phyloP scores from a whole-genome alignment of 805 yeast species.

The Teunomyces kruisii region DNA sequence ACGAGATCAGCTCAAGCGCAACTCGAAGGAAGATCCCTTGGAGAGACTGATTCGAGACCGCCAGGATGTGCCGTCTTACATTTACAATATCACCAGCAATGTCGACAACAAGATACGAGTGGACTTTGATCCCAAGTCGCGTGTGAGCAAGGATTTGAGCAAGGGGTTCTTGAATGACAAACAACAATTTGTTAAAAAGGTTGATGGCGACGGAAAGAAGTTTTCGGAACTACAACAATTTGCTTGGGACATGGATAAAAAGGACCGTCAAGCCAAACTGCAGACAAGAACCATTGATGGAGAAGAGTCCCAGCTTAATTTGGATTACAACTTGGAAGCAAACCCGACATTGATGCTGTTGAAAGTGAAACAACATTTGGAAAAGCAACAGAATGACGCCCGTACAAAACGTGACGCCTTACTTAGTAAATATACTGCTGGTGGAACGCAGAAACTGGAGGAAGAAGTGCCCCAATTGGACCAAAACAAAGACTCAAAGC shows the following conservation, averaged over 20 bases:
- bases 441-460: not conserved
- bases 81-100: slow-evolving; percentile 41
- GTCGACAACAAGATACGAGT: slow-evolving; percentile 24
- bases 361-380: slow-evolving; percentile 20
- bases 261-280: slow-evolving; percentile 12
- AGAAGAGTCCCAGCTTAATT: slow-evolving; percentile 17
- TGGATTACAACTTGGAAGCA: slow-evolving; percentile 33
- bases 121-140: slow-evolving; percentile 55
- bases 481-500: not conserved
- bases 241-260: slow-evolving; percentile 32
- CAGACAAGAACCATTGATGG: slow-evolving; percentile 2
- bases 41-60: slow-evolving; percentile 58
- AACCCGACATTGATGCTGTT: slow-evolving; percentile 38
- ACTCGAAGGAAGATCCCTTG: slow-evolving; percentile 31
- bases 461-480: not conserved
- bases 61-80: slow-evolving; percentile 73
- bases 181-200: slow-evolving; percentile 52
- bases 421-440: slow-evolving; percentile 17
- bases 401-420: slow-evolving; percentile 14
- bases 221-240: slow-evolving; percentile 29
- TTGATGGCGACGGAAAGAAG: slow-evolving; percentile 40
- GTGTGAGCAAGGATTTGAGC: slow-evolving; percentile 30
- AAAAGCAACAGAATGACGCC: slow-evolving; percentile 15
- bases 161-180: slow-evolving; percentile 36
- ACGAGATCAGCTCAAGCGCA: slow-evolving; percentile 21